Percentiles rank a stretch among this genome's conserved stretches.
Conservation (phyloP, 805 yeast genomes). For the Barnettozyma salicaria region DNA sequence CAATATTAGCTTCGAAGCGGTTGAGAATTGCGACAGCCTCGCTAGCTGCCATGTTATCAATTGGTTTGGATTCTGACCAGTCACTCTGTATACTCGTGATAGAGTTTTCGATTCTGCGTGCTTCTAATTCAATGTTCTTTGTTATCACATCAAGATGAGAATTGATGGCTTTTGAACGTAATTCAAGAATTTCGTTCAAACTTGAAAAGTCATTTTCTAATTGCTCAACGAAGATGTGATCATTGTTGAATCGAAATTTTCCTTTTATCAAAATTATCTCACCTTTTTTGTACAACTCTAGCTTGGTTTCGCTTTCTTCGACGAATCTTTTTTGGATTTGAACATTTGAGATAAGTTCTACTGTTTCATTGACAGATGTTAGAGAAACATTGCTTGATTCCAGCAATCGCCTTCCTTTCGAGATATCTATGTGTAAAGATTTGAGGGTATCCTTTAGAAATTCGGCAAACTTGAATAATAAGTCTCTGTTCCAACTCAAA, state of each 20-base stretch:
- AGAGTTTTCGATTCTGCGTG: conserved; percentile 30
- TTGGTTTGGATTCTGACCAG: conserved; percentile 48
- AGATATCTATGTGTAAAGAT: conserved; percentile 29
- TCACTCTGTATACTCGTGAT: conserved; percentile 27
- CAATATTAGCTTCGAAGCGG: conserved; percentile 28
- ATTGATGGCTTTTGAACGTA: conserved; percentile 34
- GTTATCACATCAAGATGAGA: conserved; percentile 37
- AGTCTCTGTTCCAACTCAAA: conserved; percentile 50
- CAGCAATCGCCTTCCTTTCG: conserved; percentile 29
- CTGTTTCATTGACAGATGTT: conserved; percentile 34
- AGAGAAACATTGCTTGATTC: conserved; percentile 33
- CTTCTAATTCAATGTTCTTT: conserved; percentile 37
- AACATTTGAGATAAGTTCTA: conserved; percentile 35
- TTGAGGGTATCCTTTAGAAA: conserved; percentile 30
- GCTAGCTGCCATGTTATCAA: conserved; percentile 37
- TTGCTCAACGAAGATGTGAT: conserved; percentile 63
- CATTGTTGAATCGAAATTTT: conserved; percentile 42
- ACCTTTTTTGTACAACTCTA: conserved; percentile 13
- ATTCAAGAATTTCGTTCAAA: conserved; percentile 33
- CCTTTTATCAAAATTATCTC: conserved; percentile 38
- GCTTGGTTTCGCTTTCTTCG: conserved; percentile 4
- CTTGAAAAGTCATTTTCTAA: conserved; percentile 43
- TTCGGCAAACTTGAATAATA: conserved; percentile 37
- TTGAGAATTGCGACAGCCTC: conserved; percentile 34
- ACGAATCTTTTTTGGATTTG: conserved; percentile 24